phyloP scores from a whole-genome alignment of 2,329 filamentous ascomycete species.

The Cladophialophora chaetospira region DNA sequence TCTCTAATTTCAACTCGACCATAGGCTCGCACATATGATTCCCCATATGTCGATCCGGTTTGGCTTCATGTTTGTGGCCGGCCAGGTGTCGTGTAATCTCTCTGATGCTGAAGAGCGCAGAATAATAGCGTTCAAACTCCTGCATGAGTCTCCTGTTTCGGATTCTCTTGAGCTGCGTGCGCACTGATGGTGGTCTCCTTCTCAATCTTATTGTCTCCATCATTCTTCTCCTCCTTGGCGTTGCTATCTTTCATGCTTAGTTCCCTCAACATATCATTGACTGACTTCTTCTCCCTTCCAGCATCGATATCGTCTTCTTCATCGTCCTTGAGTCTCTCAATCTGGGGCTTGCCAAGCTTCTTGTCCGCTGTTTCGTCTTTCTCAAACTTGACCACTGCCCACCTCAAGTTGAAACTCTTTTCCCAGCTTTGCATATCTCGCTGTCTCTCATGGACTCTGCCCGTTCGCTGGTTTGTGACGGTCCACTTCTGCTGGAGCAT shows the following conservation, averaged over 20 bases:
- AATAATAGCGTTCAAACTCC: no score
- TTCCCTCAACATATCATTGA: conserved; percentile 28
- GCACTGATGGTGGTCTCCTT: neutral
- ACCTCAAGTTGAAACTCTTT: conserved; percentile 18
- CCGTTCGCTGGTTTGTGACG: conserved; percentile 4
- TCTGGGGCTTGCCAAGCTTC: conserved; percentile 1
- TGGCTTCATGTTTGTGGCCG: no score
- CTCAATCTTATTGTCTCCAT: neutral
- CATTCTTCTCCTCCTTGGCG: neutral
- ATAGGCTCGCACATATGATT: no score
- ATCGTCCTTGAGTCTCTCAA: conserved; percentile 9
- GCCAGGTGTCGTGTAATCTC: no score
- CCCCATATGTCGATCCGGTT: no score
- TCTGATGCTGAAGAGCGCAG: no score
- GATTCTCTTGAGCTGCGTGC: no score
- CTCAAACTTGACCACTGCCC: conserved; percentile 30
- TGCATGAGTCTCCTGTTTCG: no score
- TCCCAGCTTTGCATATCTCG: conserved; percentile 18
- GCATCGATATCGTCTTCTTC: neutral
- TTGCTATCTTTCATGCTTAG: conserved; percentile 19
- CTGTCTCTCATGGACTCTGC: conserved; percentile 3
- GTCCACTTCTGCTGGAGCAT: conserved; percentile 31
- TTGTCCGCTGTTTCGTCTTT: conserved; percentile 10
- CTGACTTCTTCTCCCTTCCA: conserved; percentile 8
- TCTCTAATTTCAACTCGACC: no score